Conservation (phyloP, 345 rosid genomes). For the Laguncularia racemosa region DNA sequence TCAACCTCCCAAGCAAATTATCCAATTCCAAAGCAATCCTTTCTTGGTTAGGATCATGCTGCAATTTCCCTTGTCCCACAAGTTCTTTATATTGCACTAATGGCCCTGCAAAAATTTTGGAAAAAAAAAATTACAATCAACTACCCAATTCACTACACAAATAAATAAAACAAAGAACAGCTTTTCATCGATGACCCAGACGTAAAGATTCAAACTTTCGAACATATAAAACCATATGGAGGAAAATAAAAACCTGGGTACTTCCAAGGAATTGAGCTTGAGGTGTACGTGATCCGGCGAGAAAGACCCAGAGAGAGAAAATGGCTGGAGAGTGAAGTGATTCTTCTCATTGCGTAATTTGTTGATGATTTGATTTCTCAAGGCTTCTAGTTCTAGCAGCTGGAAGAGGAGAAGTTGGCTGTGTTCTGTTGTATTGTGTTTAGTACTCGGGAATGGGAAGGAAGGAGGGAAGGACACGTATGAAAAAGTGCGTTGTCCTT, state of each 20-base stretch:
- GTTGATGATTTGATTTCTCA: too few relatives aligned
- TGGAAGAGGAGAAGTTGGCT: too few relatives aligned
- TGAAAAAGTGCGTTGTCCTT: too few relatives aligned
- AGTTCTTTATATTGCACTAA: constrained; percentile 44
- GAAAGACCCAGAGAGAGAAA: not conserved
- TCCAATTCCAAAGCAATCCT: constrained; percentile 56
- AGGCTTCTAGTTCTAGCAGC: too few relatives aligned
- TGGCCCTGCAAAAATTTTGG: constrained; percentile 33
- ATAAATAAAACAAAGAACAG: too few relatives aligned
- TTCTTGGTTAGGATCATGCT: constrained; percentile 75
- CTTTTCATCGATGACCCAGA: too few relatives aligned
- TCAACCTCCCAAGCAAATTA: constrained; percentile 59
- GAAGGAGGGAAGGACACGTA: too few relatives aligned
- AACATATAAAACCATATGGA: too few relatives aligned
- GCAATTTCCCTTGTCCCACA: constrained; percentile 67
- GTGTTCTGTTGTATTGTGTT: too few relatives aligned
- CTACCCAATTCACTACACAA: too few relatives aligned
- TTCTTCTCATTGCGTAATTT: constrained; percentile 1
- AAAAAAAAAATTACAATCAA: not conserved
- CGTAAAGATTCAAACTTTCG: too few relatives aligned
- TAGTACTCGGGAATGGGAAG: too few relatives aligned
- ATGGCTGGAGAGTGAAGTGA: not conserved
- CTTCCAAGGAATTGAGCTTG: not conserved
- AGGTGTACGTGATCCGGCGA: constrained; percentile 1
- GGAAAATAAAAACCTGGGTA: constrained; percentile 3